A percentile compares a stretch with the other conserved stretches of the same genome.
Conservation (phyloP, 2,329 filamentous ascomycete genomes). For the Xylariaceae sp. region DNA sequence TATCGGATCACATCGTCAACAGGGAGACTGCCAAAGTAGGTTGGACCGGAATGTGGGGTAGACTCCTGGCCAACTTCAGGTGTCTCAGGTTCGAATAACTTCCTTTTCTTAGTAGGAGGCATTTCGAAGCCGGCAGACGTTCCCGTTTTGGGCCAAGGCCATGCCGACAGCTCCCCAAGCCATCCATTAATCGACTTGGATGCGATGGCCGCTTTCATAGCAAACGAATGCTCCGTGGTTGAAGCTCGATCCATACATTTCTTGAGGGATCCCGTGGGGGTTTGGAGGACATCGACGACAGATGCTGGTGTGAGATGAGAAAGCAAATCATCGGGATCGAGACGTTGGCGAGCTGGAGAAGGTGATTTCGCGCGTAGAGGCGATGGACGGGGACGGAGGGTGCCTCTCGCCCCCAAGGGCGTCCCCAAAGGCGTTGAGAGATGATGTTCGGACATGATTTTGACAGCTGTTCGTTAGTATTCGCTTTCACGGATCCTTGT, state of each 20-base stretch:
- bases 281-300: conserved; percentile 57
- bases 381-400: conserved; percentile 39
- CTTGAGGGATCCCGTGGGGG: conserved; percentile 49
- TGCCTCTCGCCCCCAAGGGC: conserved; percentile 35
- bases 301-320: conserved; percentile 57
- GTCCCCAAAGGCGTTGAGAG: conserved; percentile 25
- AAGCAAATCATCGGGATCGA: conserved; percentile 54
- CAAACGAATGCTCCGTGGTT: conserved; percentile 65
- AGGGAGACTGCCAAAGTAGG: conserved; percentile 69
- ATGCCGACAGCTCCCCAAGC: conserved; percentile 64
- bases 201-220: conserved; percentile 64
- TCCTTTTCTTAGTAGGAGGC: conserved; percentile 40
- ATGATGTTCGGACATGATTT: conserved; percentile 31
- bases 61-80: conserved; percentile 20
- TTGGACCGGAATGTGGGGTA: conserved; percentile 29
- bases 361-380: conserved; percentile 37
- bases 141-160: conserved; percentile 52
- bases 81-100: conserved; percentile 27
- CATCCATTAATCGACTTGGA: conserved; percentile 70
- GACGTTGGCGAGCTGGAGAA: conserved; percentile 45
- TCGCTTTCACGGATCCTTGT: conserved; percentile 19
- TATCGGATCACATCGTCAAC: conserved; percentile 62
- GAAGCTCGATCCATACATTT: conserved; percentile 61
- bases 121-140: conserved; percentile 53
- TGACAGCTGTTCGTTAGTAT: conserved; percentile 13